Base-by-base conservation (phyloP, 345 rosid species). In the Gossypium arboreum region DNA sequence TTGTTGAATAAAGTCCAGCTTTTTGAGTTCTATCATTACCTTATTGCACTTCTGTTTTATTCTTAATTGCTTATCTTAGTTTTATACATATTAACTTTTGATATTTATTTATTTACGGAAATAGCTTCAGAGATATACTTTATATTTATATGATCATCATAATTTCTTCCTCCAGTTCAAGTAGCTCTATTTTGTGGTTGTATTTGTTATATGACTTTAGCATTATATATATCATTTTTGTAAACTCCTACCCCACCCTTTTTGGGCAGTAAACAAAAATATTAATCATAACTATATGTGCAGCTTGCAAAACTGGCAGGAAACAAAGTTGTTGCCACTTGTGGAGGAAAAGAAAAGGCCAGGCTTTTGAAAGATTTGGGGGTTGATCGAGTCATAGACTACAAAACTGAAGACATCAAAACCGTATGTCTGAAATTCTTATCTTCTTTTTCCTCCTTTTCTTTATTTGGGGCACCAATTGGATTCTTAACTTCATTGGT, bases 301-400 rank as follows among this genome's bases (percentile, higher is more conserved):
- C 92, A 94, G 98, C 93, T 94, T 75, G 99, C 98, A 25, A 92
- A 92, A 81, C 71, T 92, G 74, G 94, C 97, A 2, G 97, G 99
- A 79, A 92, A 89, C 71, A 86, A 77, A 29, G 97, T 91, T 58
- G 87, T 92, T 60, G 99, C 99, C 69, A 94, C 98, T 47, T 94
- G 99, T 44, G 98, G 99, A 10, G 99, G 97, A 54, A 84, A 88
- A 76, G 90, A 88, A 72, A 94, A 94, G 85, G 97, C 93, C 25
- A 77, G 18, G 87, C 89, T 91, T 75, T 83, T 94, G 82, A 91
- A 88, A 85, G 92, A 85, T 18, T 75, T 92, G 65, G 98, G 96
- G 41, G 96, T 92, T 7, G 94, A 94, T 79, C 86, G 97, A 76
- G 96, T 90, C 80, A 90, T 94, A 70, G 94, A 94, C 81, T 94